Evolutionary conservation across 805 yeast species (phyloP), one percentile per base, ranked within the genome.

Genomic region (Osmozyma mogii): DNA sequence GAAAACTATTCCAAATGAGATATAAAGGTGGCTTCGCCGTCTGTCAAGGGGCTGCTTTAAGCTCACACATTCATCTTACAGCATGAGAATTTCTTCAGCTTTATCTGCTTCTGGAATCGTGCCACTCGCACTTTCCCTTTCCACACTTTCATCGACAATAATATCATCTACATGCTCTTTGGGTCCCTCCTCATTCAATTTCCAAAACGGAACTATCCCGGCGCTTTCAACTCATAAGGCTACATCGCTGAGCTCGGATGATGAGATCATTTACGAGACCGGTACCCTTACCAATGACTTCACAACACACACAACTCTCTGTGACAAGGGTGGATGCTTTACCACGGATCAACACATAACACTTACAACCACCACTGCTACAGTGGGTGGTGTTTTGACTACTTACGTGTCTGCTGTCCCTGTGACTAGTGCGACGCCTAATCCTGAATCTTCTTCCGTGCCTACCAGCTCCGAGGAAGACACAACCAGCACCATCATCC

Each of bases 321-420:
- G 69, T 41, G 47, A 44, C 29, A 22, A 28, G n/a, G 35, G 34
- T 16, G 28, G 15, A 6, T 62, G 68, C 33, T 43, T 42, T 28
- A 54, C 47, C 24, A 60, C 67, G 17, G 60, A 65, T 17, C 52
- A 54, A 12, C 34, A 51, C 12, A 52, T 50, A 25, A 44, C 51
- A 9, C 35, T 34, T 25, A 47, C 64, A 24, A 59, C 66, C 11
- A 52, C 47, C 31, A 58, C 64, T 18, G 45, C 65, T 22, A 54
- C 58, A 5, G 50, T 58, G 6, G 54, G 62, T 32, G 69, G 69
- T 18, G 34, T 55, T 14, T 49, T 55, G 43, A 61, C 68, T n/a
- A 59, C 59, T 7, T 30, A 57, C 25, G 56, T 60, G 17, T 51
- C 60, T 5, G 56, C 37, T 6, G 39, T 51, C 11, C 66, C 65